Evolutionary conservation across 2,329 filamentous ascomycete genomes (phyloP), one percentile per base, ranked within the genome.

Genomic region (Exophiala sp.): DNA sequence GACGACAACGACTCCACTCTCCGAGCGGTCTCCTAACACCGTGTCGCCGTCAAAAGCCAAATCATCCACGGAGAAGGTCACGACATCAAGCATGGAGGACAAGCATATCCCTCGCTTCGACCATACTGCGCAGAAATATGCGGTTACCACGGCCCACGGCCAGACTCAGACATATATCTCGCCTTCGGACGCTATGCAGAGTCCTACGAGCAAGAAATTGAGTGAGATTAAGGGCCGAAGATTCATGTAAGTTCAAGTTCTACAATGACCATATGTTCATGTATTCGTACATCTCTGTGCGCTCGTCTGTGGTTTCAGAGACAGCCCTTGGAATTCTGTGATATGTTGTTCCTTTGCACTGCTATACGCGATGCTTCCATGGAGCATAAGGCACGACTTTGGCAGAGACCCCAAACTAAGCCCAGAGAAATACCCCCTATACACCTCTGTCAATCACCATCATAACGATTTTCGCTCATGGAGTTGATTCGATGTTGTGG

Each of bases 171-270:
- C 66, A 38, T 75, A 74, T 55, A 65, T 75, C 50, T 74, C 72
- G 29, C 73, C 73, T 0, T 74, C 71, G 2, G 73, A 75, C 56
- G 68, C 70, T 32, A 71, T 75, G 43, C 71, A 73, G 67, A 73
- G 70, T 43, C 73, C 73, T 2, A 73, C 71, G 52, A 73, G 71
- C 22, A 72, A 73, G 65, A 75, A 75, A 46, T 48, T 75, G 61
- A 72, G 68, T 44, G 68, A 73, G 49, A 62, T 74, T 47, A 75
- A 75, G 66, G 69, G 69, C 30, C 73, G 73, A 66, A 66, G 70
- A 21, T 73, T 73, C 49, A 70, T 47, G 58, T 60, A 52, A 14
- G 49, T 51, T 11, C 34, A 34, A 6, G 6, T n/a, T 9, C 7
- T 32, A n/a, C 11, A n/a, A n/a, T 7, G 7, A 18, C 16, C 13